These are phyloP conservation scores for Agrocybe pediades DNA, from an alignment of 768 basidiomycete genomes.

Conservation along the genomic window DNA sequence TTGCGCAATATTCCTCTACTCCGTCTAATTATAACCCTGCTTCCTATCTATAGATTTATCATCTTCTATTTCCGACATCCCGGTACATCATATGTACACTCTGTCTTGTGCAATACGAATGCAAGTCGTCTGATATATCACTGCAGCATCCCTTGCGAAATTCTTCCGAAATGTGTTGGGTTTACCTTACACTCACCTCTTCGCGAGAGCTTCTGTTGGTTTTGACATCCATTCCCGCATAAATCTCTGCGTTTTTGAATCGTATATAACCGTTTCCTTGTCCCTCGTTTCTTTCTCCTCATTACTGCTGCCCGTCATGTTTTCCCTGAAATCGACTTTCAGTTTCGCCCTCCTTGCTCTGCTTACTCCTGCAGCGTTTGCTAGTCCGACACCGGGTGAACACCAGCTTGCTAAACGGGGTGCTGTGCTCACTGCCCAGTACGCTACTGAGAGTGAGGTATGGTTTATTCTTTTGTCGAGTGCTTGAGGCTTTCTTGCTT, in stretches of 20 bases:
- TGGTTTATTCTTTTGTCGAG: background rate
- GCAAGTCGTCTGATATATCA: background rate
- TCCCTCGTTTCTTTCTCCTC: background rate
- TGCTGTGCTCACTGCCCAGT: slow-evolving; percentile 28
- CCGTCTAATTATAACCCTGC: background rate
- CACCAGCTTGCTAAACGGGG: slow-evolving; percentile 24
- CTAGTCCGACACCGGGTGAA: background rate
- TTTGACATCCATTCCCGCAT: background rate
- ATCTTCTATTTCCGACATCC: background rate
- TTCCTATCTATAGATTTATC: background rate
- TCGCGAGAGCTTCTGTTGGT: background rate
- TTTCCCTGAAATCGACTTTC: background rate
- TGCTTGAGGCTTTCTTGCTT: background rate
- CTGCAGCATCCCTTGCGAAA: background rate
- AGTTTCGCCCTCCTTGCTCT: background rate
- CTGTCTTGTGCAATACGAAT: background rate
- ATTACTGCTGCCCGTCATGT: background rate
- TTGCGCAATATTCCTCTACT: background rate
- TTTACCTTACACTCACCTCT: background rate
- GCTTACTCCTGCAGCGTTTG: background rate
- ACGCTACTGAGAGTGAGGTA: slow-evolving; percentile 32
- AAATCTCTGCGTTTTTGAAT: too few relatives aligned
- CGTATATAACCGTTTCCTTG: background rate
- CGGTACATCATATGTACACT: background rate
- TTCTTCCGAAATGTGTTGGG: background rate